phyloP scores from a whole-genome alignment of 768 basidiomycete species.

The Trametopsis cervina region DNA sequence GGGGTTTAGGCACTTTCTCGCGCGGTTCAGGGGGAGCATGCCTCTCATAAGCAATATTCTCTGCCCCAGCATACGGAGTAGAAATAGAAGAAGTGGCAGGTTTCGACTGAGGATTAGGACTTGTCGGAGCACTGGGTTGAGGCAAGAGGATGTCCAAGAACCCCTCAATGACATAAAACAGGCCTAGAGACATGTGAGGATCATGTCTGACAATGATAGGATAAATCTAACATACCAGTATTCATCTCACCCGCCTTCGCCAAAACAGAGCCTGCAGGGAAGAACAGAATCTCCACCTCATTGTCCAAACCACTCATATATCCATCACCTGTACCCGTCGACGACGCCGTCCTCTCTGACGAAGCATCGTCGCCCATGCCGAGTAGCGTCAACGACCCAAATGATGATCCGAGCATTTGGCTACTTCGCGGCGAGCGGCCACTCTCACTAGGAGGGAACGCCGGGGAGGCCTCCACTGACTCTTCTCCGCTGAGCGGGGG shows the following conservation, averaged over 20 bases:
- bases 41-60: conserved; percentile 6
- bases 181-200: conserved; percentile 34
- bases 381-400: conserved; percentile 66
- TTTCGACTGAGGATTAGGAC: neutral
- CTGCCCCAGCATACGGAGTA: neutral
- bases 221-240: conserved; percentile 46
- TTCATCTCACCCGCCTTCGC: conserved; percentile 88
- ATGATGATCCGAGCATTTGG: conserved; percentile 53
- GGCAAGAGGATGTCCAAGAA: conserved; percentile 90
- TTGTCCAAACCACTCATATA: conserved; percentile 87
- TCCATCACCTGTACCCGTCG: conserved; percentile 38
- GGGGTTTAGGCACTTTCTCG: conserved; percentile 29
- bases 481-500: conserved; percentile 68
- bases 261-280: conserved; percentile 76
- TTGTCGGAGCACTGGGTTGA: conserved; percentile 8
- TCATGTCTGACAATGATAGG: neutral
- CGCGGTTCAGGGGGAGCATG: conserved; percentile 2
- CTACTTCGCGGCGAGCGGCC: conserved; percentile 23
- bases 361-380: conserved; percentile 62
- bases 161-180: conserved; percentile 95
- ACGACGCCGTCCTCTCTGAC: conserved; percentile 62
- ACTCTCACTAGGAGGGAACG: conserved; percentile 41
- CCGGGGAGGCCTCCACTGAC: conserved; percentile 62
- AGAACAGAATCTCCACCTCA: conserved; percentile 93
- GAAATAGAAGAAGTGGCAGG: conserved; percentile 7